These are phyloP conservation scores for Helenozyma baotianmanensis DNA, from an alignment of 805 yeast genomes.

Conservation along the genomic window DNA sequence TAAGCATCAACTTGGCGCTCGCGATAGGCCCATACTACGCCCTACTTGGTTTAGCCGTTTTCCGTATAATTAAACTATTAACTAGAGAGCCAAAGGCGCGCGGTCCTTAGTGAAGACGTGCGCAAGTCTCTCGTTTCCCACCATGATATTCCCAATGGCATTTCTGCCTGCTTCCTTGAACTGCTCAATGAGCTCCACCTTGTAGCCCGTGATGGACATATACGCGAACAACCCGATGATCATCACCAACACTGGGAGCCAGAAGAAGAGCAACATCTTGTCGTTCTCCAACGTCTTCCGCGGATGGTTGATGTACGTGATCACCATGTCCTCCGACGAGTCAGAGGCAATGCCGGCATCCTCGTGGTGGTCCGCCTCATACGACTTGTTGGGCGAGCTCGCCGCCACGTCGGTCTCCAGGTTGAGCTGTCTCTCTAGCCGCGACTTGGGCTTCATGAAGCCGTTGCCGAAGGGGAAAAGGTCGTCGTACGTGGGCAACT, in stretches of 20 bases:
- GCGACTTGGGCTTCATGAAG: constrained; percentile 29
- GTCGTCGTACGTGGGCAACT: constrained; percentile 70
- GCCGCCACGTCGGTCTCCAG: constrained; percentile 4
- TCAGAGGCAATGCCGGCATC: constrained; percentile 35
- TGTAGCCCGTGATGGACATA: constrained; percentile 36
- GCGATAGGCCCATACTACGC: too few species aligned
- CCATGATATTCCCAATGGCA: constrained; percentile 38
- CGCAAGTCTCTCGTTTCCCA: constrained; percentile 39
- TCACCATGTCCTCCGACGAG: constrained; percentile 41
- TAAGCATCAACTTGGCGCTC: too few species aligned
- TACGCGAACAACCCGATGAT: constrained; percentile 48
- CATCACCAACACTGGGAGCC: constrained; percentile 75
- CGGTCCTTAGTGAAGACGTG: constrained; percentile 27
- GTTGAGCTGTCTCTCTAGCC: constrained; percentile 30
- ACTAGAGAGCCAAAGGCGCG: too few species aligned
- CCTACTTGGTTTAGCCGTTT: too few species aligned
- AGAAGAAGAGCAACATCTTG: constrained; percentile 80
- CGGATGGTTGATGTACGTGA: constrained; percentile 39
- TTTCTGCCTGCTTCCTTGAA: constrained; percentile 31
- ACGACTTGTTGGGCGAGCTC: neutral
- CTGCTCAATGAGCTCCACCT: constrained; percentile 31
- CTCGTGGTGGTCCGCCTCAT: constrained; percentile 14
- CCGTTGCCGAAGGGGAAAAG: constrained; percentile 54
- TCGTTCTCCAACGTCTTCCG: constrained; percentile 60
- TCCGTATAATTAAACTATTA: too few species aligned